A percentile compares a stretch with the other conserved stretches of the same genome.
phyloP scores from a whole-genome alignment of 345 rosid species.

The Camelina neglecta region DNA sequence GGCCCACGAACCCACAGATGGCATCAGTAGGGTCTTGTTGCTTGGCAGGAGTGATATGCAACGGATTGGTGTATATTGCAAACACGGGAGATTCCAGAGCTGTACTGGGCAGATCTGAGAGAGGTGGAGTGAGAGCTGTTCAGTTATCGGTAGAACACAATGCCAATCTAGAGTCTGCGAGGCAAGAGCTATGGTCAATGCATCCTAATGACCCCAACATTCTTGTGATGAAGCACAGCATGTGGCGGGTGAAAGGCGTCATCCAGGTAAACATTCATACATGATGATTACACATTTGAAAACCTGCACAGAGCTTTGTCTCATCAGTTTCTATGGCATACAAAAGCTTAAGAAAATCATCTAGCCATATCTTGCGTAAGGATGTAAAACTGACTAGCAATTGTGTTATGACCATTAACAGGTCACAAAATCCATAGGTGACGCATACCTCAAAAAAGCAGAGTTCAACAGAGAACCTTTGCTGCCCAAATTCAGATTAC shows the following conservation, averaged over 20 bases:
- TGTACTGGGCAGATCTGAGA: constrained; percentile 65
- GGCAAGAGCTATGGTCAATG: constrained; percentile 64
- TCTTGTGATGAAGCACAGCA: constrained; percentile 62
- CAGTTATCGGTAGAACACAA: constrained; percentile 83
- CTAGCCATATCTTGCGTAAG: not conserved
- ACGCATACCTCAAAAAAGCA: constrained; percentile 73
- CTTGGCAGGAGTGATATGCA: constrained; percentile 66
- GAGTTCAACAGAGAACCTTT: constrained; percentile 88
- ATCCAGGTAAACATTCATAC: constrained; percentile 63
- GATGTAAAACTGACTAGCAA: constrained; percentile 16
- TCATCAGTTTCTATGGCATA: not conserved
- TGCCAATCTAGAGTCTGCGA: constrained; percentile 60
- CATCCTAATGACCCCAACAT: constrained; percentile 77
- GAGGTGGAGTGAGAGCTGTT: constrained; percentile 55
- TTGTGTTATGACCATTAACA: constrained; percentile 36
- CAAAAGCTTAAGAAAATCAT: not conserved
- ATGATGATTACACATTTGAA: constrained; percentile 8
- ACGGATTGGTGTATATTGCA: constrained; percentile 67
- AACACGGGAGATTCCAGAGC: constrained; percentile 83
- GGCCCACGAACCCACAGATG: constrained; percentile 65
- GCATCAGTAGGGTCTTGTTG: constrained; percentile 91
- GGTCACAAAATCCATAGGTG: constrained; percentile 89
- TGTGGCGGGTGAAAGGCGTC: constrained; percentile 88
- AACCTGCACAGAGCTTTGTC: not conserved
- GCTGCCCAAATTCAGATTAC: constrained; percentile 56